phyloP scores from a whole-genome alignment of 139 green algal species.

The Auxenochlorella protothecoides region DNA sequence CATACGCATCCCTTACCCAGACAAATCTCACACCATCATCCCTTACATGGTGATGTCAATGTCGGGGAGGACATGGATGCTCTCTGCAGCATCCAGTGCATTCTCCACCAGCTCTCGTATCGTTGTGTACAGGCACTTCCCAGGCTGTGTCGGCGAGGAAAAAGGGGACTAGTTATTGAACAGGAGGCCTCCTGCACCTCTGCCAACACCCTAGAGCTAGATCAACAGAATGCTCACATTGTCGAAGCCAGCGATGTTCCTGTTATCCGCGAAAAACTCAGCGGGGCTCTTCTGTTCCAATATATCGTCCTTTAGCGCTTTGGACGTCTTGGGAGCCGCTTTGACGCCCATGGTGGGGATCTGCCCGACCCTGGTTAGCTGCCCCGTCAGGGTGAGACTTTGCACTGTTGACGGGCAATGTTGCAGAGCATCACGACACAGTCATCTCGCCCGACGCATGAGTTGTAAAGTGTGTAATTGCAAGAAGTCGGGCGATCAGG shows the following conservation, averaged over 20 bases:
- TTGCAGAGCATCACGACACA: no score
- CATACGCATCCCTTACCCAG: no score
- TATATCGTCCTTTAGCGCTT: slow-evolving; percentile 8
- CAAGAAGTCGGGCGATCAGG: no score
- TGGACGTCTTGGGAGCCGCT: no score
- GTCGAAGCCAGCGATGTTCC: slow-evolving; percentile 97
- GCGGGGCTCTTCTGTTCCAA: slow-evolving; percentile 80
- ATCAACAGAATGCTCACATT: slow-evolving; percentile 52
- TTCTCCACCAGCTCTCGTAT: slow-evolving; percentile 95
- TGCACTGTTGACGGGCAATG: no score
- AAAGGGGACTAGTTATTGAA: no score
- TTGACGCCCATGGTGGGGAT: no score
- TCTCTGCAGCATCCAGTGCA: slow-evolving; percentile 80
- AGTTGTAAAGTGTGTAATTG: no score
- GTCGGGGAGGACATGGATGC: slow-evolving; percentile 58
- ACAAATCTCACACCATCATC: not conserved
- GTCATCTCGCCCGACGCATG: no score
- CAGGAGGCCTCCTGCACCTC: no score
- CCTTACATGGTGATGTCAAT: slow-evolving; percentile 68
- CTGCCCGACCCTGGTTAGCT: no score
- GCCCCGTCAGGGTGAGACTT: no score
- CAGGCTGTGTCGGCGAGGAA: slow-evolving; percentile 45
- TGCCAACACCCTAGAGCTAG: not conserved
- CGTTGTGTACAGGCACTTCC: slow-evolving; percentile 94
- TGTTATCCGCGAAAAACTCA: slow-evolving; percentile 98